phyloP scores from a whole-genome alignment of 495 filamentous ascomycete species.

The Bacidia rubella region DNA sequence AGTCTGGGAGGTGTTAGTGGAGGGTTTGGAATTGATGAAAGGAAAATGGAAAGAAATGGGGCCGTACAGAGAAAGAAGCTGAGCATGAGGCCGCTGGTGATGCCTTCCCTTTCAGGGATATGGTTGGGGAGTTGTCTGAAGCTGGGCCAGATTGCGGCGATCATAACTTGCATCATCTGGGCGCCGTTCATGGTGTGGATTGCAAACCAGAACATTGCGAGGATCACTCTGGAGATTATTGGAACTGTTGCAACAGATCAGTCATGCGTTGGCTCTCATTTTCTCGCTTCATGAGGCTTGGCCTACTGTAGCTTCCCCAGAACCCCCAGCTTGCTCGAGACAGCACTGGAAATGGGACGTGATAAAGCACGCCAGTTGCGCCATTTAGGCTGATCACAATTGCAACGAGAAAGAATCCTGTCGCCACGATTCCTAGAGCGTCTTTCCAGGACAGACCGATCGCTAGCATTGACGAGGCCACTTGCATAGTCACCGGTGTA shows the following conservation, averaged over 20 bases:
- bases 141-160: conserved; percentile 54
- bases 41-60: neutral
- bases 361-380: conserved; percentile 46
- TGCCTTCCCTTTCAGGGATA: conserved; percentile 43
- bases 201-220: conserved; percentile 61
- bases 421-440: conserved; percentile 44
- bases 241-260: conserved; percentile 27
- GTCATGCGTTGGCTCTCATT: neutral
- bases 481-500: conserved; percentile 48
- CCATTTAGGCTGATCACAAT: conserved; percentile 52
- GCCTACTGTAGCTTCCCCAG: conserved; percentile 42
- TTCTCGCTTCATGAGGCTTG: neutral
- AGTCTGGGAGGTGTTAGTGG: conserved; percentile 17
- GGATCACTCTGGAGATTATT: conserved; percentile 51
- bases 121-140: conserved; percentile 40
- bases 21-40: neutral
- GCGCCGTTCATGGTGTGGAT: conserved; percentile 57
- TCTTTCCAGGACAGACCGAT: conserved; percentile 51
- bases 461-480: conserved; percentile 45
- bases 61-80: conserved; percentile 43
- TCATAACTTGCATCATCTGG: conserved; percentile 50
- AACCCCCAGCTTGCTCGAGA: conserved; percentile 55
- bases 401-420: conserved; percentile 48
- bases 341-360: conserved; percentile 55
- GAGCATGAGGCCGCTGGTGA: conserved; percentile 51